phyloP scores from a whole-genome alignment of 352 stramenopile species.

The Pythium brassicae region DNA sequence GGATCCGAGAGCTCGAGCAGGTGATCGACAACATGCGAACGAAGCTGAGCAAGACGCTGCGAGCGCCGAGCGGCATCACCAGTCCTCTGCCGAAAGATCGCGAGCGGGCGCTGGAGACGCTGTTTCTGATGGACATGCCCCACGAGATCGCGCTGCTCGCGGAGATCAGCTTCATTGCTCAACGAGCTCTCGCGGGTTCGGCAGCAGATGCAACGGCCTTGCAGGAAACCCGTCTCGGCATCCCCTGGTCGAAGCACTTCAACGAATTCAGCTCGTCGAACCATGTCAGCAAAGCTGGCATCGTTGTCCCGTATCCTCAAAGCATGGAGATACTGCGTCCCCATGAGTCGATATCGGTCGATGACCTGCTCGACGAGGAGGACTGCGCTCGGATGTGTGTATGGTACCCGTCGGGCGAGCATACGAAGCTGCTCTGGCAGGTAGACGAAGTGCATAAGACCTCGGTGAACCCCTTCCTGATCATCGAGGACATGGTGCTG shows the following conservation, averaged over 20 bases:
- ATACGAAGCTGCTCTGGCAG: slow-evolving; percentile 7
- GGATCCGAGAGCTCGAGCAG: background rate
- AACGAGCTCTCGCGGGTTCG: slow-evolving; percentile 23
- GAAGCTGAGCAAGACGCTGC: background rate
- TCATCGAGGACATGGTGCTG: slow-evolving; percentile 14
- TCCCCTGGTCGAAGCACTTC: slow-evolving; percentile 22
- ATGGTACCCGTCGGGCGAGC: slow-evolving; percentile 26
- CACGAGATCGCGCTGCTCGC: slow-evolving; percentile 34
- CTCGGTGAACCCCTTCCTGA: slow-evolving; percentile 37
- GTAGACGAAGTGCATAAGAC: slow-evolving; percentile 18
- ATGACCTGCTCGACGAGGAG: slow-evolving; percentile 13
- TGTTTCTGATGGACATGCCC: slow-evolving; percentile 46
- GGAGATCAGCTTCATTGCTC: slow-evolving; percentile 28
- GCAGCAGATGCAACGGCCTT: background rate
- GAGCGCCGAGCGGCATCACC: background rate
- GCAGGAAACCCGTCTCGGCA: background rate
- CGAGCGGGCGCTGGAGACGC: slow-evolving; percentile 17
- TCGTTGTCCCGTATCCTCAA: background rate
- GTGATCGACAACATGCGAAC: background rate
- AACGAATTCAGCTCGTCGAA: background rate
- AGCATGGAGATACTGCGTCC: too few species aligned
- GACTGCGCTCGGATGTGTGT: slow-evolving; percentile 24
- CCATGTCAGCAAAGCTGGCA: too few species aligned
- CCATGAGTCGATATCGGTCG: slow-evolving; percentile 13
- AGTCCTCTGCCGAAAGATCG: background rate